Conservation (phyloP, 352 stramenopile species). For the Globisporangium ultimum region DNA sequence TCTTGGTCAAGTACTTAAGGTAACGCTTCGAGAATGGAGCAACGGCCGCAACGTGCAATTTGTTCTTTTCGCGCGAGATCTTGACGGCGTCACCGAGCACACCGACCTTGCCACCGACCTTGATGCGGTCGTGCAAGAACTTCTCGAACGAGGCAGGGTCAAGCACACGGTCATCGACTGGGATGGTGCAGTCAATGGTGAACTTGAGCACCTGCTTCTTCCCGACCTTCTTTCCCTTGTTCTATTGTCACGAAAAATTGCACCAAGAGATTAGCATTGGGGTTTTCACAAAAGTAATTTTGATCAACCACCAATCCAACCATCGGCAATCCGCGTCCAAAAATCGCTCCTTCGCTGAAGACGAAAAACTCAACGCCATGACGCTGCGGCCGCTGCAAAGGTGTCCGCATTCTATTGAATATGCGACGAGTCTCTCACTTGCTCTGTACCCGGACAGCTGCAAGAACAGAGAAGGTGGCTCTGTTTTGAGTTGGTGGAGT, state of each 20-base stretch:
- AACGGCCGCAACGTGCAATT: slow-evolving; percentile 93
- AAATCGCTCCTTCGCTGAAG: not conserved
- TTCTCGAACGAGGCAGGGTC: slow-evolving; percentile 99
- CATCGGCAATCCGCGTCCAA: not conserved
- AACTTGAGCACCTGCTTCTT: slow-evolving; percentile 92
- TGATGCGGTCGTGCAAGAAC: slow-evolving; percentile 99
- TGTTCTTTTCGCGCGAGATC: slow-evolving; percentile 96
- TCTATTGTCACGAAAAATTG: slow-evolving; percentile 21
- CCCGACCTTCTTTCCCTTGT: slow-evolving; percentile 84
- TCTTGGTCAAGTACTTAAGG: slow-evolving; percentile 99
- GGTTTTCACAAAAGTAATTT: slow-evolving; percentile 4
- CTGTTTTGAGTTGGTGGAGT: slow-evolving; percentile 13
- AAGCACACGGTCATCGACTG: slow-evolving; percentile 98
- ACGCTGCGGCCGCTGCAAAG: slow-evolving; percentile 1
- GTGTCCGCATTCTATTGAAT: slow-evolving; percentile 3
- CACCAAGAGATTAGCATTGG: not conserved
- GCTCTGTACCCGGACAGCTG: slow-evolving; percentile 17
- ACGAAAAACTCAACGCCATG: not conserved
- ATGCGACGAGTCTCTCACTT: not conserved
- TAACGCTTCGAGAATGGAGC: slow-evolving; percentile 98
- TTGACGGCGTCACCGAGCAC: slow-evolving; percentile 94
- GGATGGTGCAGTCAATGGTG: slow-evolving; percentile 93
- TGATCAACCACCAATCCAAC: slow-evolving; percentile 5
- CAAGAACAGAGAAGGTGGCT: slow-evolving; percentile 40
- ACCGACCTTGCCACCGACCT: slow-evolving; percentile 98